Base-by-base conservation (phyloP, 2,329 filamentous ascomycete species). In the Scedosporium apiospermum region DNA sequence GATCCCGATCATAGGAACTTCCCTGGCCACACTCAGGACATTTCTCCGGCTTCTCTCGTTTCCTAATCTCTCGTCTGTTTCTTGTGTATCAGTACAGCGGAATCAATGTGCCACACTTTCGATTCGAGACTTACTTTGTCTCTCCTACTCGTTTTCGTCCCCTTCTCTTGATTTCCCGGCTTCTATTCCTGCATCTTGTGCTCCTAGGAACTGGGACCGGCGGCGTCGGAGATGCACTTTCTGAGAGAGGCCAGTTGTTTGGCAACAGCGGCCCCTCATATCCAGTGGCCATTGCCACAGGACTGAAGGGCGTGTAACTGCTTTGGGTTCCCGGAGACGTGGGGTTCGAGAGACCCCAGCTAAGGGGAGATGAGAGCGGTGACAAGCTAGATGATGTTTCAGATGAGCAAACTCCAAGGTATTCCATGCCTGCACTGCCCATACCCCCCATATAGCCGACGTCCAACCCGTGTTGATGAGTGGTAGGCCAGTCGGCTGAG, bases 11-110 rank as follows among this genome's bases (percentile, higher is more conserved):
- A 18, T 51, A 34, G 1, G 7, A 1, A 38, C 18, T 21, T n/a
- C 59, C 23, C 27, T 51, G 41, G 3, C 14, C 26, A 30, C 59
- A 61, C 44, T 4, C 21, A 1, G 1, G n/a, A n/a, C 59, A 61
- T n/a, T 23, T 46, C 44, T 61, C 59, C 12, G 59, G 59, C 59
- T 61, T 61, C 14, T 61, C 44, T 6, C 1, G 26, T 16, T 38
- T 61, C n/a, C 59, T 44, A 9, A n/a, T 21, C 16, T 61, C 59
- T 4, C 59, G 59, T 6, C 59, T 61, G 58, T 18, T 23, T 49
- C 30, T 58, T 41, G 14, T 21, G 21, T 23, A 23, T 18, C 6
- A 51, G 46, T 51, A 51, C 46, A 51, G 6, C 46, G 3, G 46
- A 38, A 12, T 2, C 10, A 2, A 38, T 38, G 34, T 38, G 10